These are phyloP conservation scores for Trichomonascaceae sp. DNA, from an alignment of 1,139 yeast genomes.

Conservation along the genomic window DNA sequence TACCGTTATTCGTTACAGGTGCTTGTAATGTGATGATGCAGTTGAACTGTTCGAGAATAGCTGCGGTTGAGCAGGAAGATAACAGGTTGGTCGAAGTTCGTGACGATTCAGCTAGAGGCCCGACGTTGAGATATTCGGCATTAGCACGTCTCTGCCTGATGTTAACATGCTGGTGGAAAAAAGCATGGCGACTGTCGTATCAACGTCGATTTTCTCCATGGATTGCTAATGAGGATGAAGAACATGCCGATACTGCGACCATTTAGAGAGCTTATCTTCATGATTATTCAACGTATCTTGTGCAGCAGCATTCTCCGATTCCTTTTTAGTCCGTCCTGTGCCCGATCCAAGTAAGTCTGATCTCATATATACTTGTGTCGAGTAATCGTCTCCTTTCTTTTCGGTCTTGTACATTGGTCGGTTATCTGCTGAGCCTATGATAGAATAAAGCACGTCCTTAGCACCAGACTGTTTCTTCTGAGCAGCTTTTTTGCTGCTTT, in stretches of 20 bases:
- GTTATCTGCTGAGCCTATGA: constrained; percentile 68
- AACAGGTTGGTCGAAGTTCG: too few species aligned
- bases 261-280: constrained; percentile 5
- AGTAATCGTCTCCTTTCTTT: neutral
- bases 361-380: constrained; percentile 2
- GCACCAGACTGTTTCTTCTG: constrained; percentile 5
- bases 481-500: neutral
- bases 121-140: too few species aligned
- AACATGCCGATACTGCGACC: constrained; percentile 6
- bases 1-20: neutral
- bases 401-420: constrained; percentile 50
- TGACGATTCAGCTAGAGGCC: too few species aligned
- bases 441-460: constrained; percentile 58
- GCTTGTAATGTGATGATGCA: too few species aligned
- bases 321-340: constrained; percentile 17
- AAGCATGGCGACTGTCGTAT: too few species aligned
- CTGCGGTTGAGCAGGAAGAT: too few species aligned
- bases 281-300: constrained; percentile 17
- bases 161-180: too few species aligned
- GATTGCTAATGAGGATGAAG: neutral
- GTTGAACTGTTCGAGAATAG: too few species aligned
- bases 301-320: constrained; percentile 22
- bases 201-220: too few species aligned
- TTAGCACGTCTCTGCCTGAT: too few species aligned
- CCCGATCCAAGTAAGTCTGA: constrained; percentile 19